Evolutionary conservation across 2,329 filamentous ascomycete genomes (phyloP).

Genomic region (Pleoardoris graminearum): DNA sequence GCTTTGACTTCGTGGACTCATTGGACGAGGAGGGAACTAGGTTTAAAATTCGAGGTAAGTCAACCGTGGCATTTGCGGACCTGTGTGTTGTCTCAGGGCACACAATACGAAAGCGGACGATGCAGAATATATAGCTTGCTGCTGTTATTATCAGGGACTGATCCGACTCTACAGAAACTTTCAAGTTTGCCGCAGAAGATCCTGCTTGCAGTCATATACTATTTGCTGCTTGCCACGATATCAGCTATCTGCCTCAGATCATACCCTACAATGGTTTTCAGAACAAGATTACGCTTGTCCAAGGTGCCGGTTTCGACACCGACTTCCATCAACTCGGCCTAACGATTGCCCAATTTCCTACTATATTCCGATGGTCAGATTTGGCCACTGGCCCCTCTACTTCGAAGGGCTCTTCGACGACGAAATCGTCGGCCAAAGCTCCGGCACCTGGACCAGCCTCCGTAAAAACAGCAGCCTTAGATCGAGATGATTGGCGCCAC

Average conservation of each 20-base stretch:
- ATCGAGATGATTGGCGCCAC: constrained; percentile 1
- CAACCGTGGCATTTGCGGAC: too few relatives aligned
- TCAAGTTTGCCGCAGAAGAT: constrained; percentile 60
- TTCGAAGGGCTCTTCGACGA: constrained; percentile 8
- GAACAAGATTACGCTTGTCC: constrained; percentile 60
- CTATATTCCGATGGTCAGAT: constrained; percentile 54
- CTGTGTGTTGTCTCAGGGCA: too few relatives aligned
- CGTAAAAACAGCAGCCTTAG: background rate
- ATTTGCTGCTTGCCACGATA: constrained; percentile 63
- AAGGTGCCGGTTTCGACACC: constrained; percentile 55
- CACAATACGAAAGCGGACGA: background rate
- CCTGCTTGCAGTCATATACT: constrained; percentile 67
- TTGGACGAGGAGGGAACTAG: constrained; percentile 63
- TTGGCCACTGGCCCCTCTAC: constrained; percentile 8
- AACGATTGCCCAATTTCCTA: constrained; percentile 55
- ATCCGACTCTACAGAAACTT: constrained; percentile 31
- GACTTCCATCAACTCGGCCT: constrained; percentile 59
- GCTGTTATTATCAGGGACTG: constrained; percentile 1
- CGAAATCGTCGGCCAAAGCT: constrained; percentile 1
- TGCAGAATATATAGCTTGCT: background rate
- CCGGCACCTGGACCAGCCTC: background rate
- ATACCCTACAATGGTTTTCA: constrained; percentile 55
- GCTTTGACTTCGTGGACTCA: constrained; percentile 66
- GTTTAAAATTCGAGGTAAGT: constrained; percentile 61
- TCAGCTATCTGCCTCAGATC: constrained; percentile 61